Conservation (phyloP, 768 basidiomycete species). For the Lactarius sanguifluus region DNA sequence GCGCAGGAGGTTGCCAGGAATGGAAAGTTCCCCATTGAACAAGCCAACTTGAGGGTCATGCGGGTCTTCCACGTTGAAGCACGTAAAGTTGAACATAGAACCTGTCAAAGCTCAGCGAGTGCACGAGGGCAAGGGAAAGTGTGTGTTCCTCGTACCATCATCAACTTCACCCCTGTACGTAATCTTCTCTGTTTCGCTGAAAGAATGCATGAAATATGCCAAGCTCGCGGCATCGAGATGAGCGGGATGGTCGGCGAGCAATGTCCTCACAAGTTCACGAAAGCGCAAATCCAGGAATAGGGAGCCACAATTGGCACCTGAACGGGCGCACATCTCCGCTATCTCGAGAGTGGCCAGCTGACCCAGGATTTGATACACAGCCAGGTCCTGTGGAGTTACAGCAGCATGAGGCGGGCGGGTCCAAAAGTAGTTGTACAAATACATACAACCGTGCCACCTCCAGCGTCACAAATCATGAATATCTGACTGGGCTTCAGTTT, state of each 20-base stretch:
- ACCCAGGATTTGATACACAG: constrained; percentile 67
- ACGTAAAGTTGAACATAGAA: constrained; percentile 84
- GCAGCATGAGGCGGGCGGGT: constrained; percentile 18
- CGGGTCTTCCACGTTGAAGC: constrained; percentile 84
- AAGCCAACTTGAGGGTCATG: constrained; percentile 79
- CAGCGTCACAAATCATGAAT: constrained; percentile 91
- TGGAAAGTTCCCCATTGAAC: constrained; percentile 78
- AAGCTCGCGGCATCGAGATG: constrained; percentile 80
- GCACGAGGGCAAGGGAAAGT: constrained; percentile 5
- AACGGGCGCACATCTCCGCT: constrained; percentile 85
- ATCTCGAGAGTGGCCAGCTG: constrained; percentile 82
- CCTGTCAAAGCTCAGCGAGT: constrained; percentile 43
- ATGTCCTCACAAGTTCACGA: constrained; percentile 72
- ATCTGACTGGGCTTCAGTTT: constrained; percentile 77
- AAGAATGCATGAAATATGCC: constrained; percentile 87
- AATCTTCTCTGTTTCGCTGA: constrained; percentile 86
- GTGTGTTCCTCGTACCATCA: constrained; percentile 55
- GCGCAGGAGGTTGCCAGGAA: constrained; percentile 77
- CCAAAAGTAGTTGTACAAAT: background rate
- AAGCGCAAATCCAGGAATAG: constrained; percentile 87
- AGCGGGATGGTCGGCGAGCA: constrained; percentile 79
- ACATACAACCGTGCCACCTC: constrained; percentile 31
- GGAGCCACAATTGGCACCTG: constrained; percentile 84
- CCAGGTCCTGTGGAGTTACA: constrained; percentile 40
- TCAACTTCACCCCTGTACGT: constrained; percentile 69